These are phyloP conservation scores for Hura crepitans DNA, from an alignment of 441 rosid genomes.

Conservation along the genomic window DNA sequence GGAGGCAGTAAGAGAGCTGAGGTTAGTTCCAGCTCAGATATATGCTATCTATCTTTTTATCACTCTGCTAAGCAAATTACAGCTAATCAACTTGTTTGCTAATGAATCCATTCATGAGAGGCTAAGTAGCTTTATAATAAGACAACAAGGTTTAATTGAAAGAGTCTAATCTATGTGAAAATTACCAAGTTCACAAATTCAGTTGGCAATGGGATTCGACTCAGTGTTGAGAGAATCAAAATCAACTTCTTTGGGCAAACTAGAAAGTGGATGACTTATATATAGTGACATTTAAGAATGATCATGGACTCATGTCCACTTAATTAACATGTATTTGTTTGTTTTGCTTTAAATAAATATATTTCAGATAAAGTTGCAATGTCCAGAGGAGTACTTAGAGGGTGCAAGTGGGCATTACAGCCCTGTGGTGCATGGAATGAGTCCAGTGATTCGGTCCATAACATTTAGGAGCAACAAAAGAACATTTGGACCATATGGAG, in stretches of 20 bases:
- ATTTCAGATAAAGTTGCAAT: constrained; percentile 62
- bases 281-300: neutral
- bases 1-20: constrained; percentile 52
- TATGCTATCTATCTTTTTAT: no score
- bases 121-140: no score
- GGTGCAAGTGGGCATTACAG: constrained; percentile 57
- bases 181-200: no score
- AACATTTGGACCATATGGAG: constrained; percentile 60
- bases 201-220: no score
- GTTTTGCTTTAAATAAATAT: neutral
- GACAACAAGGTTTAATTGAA: no score
- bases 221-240: no score
- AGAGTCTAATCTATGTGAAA: no score
- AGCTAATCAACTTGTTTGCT: no score
- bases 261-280: no score
- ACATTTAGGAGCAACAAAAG: constrained; percentile 57
- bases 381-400: constrained; percentile 61
- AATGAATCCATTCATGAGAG: no score
- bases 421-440: constrained; percentile 47
- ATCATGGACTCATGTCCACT: neutral
- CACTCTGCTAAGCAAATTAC: no score
- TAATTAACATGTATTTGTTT: neutral
- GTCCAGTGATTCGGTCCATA: constrained; percentile 62
- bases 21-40: constrained; percentile 35
- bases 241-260: no score